Percentiles rank a stretch among this genome's conserved stretches.
These are phyloP conservation scores for Raphanus raphanistrum DNA, from an alignment of 345 rosid species.

Conservation along the genomic window DNA sequence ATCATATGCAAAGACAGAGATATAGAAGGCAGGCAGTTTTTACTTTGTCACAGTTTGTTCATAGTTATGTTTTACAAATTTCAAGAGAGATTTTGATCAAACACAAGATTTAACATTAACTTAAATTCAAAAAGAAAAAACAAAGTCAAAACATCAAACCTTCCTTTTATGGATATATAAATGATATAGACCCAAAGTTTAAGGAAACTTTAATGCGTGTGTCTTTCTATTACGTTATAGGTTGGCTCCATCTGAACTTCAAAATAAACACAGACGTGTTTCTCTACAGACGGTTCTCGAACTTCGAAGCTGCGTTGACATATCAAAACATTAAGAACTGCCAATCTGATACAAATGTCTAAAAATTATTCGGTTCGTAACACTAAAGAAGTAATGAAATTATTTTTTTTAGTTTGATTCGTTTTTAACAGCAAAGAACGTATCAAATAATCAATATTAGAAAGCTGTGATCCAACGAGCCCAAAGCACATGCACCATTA, in stretches of 20 bases:
- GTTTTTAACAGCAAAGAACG: slow-evolving; percentile 22
- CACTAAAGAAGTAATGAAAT: not conserved
- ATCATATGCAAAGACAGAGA: slow-evolving; percentile 28
- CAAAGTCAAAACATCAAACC: not conserved
- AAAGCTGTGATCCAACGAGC: slow-evolving; percentile 28
- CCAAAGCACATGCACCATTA: slow-evolving; percentile 28
- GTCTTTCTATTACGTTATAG: slow-evolving; percentile 1
- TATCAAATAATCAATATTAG: slow-evolving; percentile 11
- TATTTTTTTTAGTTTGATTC: slow-evolving; percentile 9
- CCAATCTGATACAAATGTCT: slow-evolving; percentile 19
- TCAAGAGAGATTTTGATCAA: not conserved
- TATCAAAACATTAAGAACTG: slow-evolving; percentile 29
- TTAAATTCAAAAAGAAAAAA: too few relatives aligned
- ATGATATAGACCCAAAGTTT: not conserved
- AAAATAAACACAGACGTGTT: not conserved
- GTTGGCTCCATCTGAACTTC: slow-evolving; percentile 5
- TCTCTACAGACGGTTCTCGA: slow-evolving; percentile 27
- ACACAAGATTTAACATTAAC: not conserved
- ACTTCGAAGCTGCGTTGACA: slow-evolving; percentile 30
- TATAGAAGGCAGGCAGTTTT: not conserved
- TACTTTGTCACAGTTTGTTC: not conserved
- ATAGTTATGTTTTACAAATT: not conserved
- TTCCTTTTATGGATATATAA: not conserved
- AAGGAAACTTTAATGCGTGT: slow-evolving; percentile 3
- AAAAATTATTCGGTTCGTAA: slow-evolving; percentile 20